These are phyloP conservation scores for Dictyostelium capitatum DNA, from an alignment of 78 protist species.

Conservation along the genomic window DNA sequence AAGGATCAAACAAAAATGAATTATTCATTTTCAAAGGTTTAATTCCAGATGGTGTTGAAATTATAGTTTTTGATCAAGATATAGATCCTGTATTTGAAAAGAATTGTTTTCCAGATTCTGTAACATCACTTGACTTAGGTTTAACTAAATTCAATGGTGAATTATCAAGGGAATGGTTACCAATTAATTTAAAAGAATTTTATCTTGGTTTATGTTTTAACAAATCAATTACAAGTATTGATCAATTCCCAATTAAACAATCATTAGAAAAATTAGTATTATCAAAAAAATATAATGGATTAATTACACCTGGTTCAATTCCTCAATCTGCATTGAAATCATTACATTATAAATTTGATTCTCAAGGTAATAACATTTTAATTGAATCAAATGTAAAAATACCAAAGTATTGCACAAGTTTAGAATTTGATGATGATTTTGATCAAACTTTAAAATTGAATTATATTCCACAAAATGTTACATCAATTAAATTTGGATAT, in stretches of 20 bases:
- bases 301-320: neutral
- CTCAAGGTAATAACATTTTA: neutral
- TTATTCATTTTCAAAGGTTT: neutral
- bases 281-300: neutral
- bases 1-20: neutral
- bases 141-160: neutral
- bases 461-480: neutral
- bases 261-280: neutral
- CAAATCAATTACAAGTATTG: neutral
- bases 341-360: neutral
- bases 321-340: neutral
- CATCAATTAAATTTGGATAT: neutral
- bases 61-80: neutral
- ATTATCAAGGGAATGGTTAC: neutral
- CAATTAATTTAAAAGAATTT: neutral
- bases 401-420: neutral
- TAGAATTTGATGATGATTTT: neutral
- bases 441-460: neutral
- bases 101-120: slow-evolving; percentile 5
- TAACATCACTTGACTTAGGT: neutral
- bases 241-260: neutral
- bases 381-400: neutral
- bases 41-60: neutral
- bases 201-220: neutral
- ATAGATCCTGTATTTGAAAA: neutral